Base-by-base conservation (phyloP, 805 yeast genomes). In the Millerozyma miso region DNA sequence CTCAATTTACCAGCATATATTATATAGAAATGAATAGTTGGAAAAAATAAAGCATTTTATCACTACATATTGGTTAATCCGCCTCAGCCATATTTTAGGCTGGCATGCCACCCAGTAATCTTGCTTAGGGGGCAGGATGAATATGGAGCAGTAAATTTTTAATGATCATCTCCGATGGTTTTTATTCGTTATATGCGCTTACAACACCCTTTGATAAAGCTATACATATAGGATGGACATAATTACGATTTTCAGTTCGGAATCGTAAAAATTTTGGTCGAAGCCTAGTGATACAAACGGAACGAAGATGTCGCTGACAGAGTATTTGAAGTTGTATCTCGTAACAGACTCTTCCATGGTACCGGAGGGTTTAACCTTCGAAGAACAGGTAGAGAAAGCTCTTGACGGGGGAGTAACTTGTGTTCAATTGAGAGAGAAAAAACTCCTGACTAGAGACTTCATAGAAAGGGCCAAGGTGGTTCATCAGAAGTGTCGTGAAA, bases 401-500 rank as follows among this genome's bases (percentile, higher is more conserved):
- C 66, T 88, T 29, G 63, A 72, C 4, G 80, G 79, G 41, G 97
- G 97, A 2, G 90, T 79, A 4, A 87, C 95, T 0, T 51, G 88
- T 13, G 83, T 89, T 2, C 97, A 89, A 62, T 66, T 90, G 40
- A 77, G 97, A 39, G 97, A 90, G 56, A 89, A 89, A 59, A 63
- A 76, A 1, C 59, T 80, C 7, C 84, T 78, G 45, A 88, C 97
- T 0, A 68, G 76, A 19, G 82, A 71, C 3, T 88, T 89, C 57
- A 70, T 88, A 17, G 67, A 65, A 33, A 66, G 80, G 35, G 97
- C 96, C 0, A 35, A 53, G 16, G 61, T 63, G 32, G 76, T 89
- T 16, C 88, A 84, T 48, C 65, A 69, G 39, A 50, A 89, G 37
- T 87, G 96, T 31, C 64, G 68, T 31, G 57, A 64, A 19, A 76